A percentile compares a stretch with the other conserved stretches of the same genome.
phyloP scores from a whole-genome alignment of 148 eudicot genomes.

The Nyssa sinensis region DNA sequence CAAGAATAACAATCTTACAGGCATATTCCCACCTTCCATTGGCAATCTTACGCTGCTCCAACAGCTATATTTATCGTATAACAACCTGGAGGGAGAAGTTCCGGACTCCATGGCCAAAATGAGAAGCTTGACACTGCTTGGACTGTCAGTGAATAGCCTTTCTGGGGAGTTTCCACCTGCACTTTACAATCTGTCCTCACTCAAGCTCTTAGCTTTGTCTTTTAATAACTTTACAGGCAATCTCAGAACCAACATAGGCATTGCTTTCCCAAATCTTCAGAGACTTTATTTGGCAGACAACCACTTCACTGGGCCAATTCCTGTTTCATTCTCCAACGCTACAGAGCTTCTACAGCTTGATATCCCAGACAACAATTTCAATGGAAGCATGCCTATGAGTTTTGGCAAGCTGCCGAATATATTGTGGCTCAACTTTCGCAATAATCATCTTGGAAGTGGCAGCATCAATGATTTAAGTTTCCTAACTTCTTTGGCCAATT shows the following conservation, averaged over 20 bases:
- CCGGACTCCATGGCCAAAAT: slow-evolving; percentile 7
- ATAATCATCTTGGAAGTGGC: slow-evolving; percentile 25
- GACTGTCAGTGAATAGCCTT: slow-evolving; percentile 5
- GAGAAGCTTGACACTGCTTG: slow-evolving; percentile 13
- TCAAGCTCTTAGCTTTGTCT: background rate
- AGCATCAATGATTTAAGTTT: slow-evolving; percentile 24
- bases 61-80: slow-evolving; percentile 18
- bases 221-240: slow-evolving; percentile 12
- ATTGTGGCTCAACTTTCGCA: slow-evolving; percentile 20
- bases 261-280: slow-evolving; percentile 21
- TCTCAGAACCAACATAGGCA: slow-evolving; percentile 15
- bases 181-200: slow-evolving; percentile 20
- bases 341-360: slow-evolving; percentile 9
- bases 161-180: slow-evolving; percentile 19
- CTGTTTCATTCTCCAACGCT: slow-evolving; percentile 20
- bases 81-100: slow-evolving; percentile 21
- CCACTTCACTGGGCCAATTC: slow-evolving; percentile 10
- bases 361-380: slow-evolving; percentile 22
- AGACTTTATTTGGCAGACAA: slow-evolving; percentile 7
- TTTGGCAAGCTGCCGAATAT: slow-evolving; percentile 24
- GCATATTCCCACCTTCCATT: slow-evolving; percentile 22
- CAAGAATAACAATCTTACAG: slow-evolving; percentile 28
- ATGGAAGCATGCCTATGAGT: slow-evolving; percentile 23
- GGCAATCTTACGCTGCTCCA: slow-evolving; percentile 36
- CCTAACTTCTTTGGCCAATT: slow-evolving; percentile 28